Evolutionary conservation across 805 yeast species (phyloP).

Genomic region (Ogataea salicorniae): DNA sequence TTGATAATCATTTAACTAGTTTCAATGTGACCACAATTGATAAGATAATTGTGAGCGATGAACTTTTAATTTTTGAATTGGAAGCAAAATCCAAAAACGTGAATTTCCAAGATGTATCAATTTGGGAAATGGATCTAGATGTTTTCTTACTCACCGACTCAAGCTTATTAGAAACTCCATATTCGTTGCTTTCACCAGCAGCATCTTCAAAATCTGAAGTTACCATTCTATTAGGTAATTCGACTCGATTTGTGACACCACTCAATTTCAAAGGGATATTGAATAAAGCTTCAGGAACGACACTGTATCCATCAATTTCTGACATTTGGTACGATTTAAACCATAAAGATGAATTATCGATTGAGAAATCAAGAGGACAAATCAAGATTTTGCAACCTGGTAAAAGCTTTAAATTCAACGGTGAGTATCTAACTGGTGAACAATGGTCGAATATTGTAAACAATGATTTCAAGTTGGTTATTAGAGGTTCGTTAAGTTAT

Average conservation of each 20-base stretch:
- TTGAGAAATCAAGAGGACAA: slow-evolving; percentile 24
- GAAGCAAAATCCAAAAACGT: slow-evolving; percentile 21
- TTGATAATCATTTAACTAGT: slow-evolving; percentile 21
- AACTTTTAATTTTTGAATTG: slow-evolving; percentile 29
- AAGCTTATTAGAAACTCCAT: slow-evolving; percentile 6
- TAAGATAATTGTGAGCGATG: slow-evolving; percentile 29
- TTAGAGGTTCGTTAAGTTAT: slow-evolving; percentile 31
- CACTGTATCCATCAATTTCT: slow-evolving; percentile 8
- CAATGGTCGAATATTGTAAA: slow-evolving; percentile 29
- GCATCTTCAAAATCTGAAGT: slow-evolving; percentile 16
- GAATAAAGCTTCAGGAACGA: slow-evolving; percentile 6
- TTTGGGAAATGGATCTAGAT: slow-evolving; percentile 31
- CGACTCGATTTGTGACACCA: slow-evolving; percentile 27
- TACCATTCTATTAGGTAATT: slow-evolving; percentile 30
- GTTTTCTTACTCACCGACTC: slow-evolving; percentile 27
- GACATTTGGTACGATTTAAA: slow-evolving; percentile 20
- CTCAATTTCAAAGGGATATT: slow-evolving; percentile 26
- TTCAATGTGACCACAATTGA: slow-evolving; percentile 24
- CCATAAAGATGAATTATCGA: slow-evolving; percentile 13
- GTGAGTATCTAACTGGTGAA: slow-evolving; percentile 18
- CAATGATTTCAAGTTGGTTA: slow-evolving; percentile 23
- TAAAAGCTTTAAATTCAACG: slow-evolving; percentile 22
- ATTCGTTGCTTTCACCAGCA: neutral
- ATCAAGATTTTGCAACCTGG: slow-evolving; percentile 29
- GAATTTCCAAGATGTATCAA: slow-evolving; percentile 28